Evolutionary conservation across 495 filamentous ascomycete genomes (phyloP).

Genomic region (Lineolata rhizophorae): DNA sequence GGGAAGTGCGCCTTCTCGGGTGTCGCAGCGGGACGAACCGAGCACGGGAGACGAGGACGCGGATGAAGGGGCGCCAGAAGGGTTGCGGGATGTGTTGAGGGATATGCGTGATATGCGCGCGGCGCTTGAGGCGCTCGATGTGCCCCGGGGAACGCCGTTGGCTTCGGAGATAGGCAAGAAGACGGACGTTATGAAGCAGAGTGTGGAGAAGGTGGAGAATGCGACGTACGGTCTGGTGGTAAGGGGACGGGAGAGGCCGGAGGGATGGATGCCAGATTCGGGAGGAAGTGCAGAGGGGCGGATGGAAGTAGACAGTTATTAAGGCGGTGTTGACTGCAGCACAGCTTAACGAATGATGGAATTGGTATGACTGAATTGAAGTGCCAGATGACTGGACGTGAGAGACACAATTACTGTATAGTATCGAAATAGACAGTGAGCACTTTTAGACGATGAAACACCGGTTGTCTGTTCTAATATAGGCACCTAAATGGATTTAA

Average conservation of each 20-base stretch:
- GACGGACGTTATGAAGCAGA: slow-evolving; percentile 62
- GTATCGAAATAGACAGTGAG: too few relatives aligned
- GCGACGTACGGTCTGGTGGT: slow-evolving; percentile 72
- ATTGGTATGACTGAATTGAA: too few relatives aligned
- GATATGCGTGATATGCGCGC: slow-evolving; percentile 58
- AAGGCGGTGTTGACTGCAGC: too few relatives aligned
- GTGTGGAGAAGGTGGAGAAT: slow-evolving; percentile 84
- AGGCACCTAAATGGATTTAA: too few relatives aligned
- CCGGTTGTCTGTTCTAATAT: too few relatives aligned
- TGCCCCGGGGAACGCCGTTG: slow-evolving; percentile 21
- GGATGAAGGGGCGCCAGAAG: slow-evolving; percentile 6
- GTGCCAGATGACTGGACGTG: too few relatives aligned
- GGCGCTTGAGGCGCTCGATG: slow-evolving; percentile 47
- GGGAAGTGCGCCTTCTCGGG: slow-evolving; percentile 24
- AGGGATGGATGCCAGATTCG: slow-evolving; percentile 80
- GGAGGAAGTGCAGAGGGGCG: slow-evolving; percentile 20
- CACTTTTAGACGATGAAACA: too few relatives aligned
- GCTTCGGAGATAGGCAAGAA: slow-evolving; percentile 52
- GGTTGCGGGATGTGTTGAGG: slow-evolving; percentile 34
- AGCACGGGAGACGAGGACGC: slow-evolving; percentile 10
- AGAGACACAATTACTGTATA: too few relatives aligned
- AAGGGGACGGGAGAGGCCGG: slow-evolving; percentile 68
- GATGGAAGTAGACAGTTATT: slow-evolving; percentile 25
- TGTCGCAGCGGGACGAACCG: slow-evolving; percentile 5
- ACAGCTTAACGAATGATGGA: too few relatives aligned